Base-by-base conservation (phyloP, 169 alveolate species). In the Plasmodium billcollinsi region DNA sequence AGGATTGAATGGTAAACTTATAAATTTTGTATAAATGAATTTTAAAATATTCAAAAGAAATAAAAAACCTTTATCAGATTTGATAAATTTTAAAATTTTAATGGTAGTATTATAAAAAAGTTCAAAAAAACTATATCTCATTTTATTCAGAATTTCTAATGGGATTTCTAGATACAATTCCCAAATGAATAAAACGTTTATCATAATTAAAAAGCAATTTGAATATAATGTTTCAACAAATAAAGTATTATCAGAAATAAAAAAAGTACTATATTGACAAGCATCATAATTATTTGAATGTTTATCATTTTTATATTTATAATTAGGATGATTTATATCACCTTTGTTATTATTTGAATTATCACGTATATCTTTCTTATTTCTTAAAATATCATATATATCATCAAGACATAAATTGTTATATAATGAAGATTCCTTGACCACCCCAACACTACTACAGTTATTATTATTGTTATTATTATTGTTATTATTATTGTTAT, bases 111-210 rank as follows among this genome's bases (percentile, higher is more conserved):
- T 86, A 67, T 86, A 86, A 61, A 72, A 73, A 62, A 86, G 66
- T 67, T 86, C 92, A 65, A 86, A 86, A 86, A 86, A 86, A 14
- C 88, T 86, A 20, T 86, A 86, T 74, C 73, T 86, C 92, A 86
- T 86, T 72, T 70, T 86, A 47, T 70, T 86, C 24, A 86, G 66
- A 29, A 86, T 75, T 43, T 86, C 71, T 45, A 39, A 24, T 26
- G 92, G 92, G 18, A 86, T 72, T 86, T 86, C 92, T 39, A 86
- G 66, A 33, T 45, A 72, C 52, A 70, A 14, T 72, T 86, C 92
- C 92, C 92, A 86, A 52, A 67, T 69, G 8, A 70, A 86, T 61
- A 86, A 43, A 21, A 86, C 54, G n/a, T 72, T 86, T 33, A 86
- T 86, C 39, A 71, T 59, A 71, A 86, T 29, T 74, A 86, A 61